Evolutionary conservation across 371 early-diverging fungal genomes (phyloP), one percentile per base, ranked within the genome.

Genomic region (Chytridiales sp.): DNA sequence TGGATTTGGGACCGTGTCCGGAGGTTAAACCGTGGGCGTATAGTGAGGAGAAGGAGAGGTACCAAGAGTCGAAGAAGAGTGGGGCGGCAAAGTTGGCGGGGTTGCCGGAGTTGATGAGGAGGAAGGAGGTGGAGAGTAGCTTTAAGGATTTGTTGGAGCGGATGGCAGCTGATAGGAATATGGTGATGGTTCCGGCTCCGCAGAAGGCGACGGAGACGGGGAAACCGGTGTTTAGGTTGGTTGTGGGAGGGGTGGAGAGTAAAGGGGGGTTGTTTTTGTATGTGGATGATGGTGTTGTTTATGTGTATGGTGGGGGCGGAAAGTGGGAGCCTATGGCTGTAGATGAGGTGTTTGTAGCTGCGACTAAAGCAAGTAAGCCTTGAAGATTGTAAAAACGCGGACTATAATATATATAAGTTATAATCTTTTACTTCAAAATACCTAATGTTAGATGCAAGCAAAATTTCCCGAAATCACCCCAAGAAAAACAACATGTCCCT

Each of bases 111-210:
- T 50, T 69, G 38, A 26, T 42, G 8, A 31, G 53, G 43, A 13
- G 47, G 19, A 56, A 54, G 56, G 72, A 58, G 13, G 35, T 51
- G 17, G 47, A 65, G 34, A 44, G 64, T 11, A 65, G 77, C 17
- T 80, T 81, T 67, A 65, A 68, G 64, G 82, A 81, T 29, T 62
- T 79, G 9, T 62, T 82, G 29, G 80, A 79, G 61, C 58, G 64
- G 31, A 61, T 69, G 43, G 76, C 79, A 1, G 72, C 63, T 1
- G 70, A 71, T 27, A 56, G 64, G 36, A 75, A 75, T 11, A 35
- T 84, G 35, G 54, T 65, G 52, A 69, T 82, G 55, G 63, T 76
- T 8, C 74, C 81, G 38, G 66, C 71, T 32, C 56, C 63, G 29
- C 64, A 63, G 39, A 60, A 59, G 47, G 71, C 70, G 39, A 76